These are phyloP conservation scores for Puccinellia tenuiflora DNA, from an alignment of 176 grass and related monocot genomes.

Conservation along the genomic window DNA sequence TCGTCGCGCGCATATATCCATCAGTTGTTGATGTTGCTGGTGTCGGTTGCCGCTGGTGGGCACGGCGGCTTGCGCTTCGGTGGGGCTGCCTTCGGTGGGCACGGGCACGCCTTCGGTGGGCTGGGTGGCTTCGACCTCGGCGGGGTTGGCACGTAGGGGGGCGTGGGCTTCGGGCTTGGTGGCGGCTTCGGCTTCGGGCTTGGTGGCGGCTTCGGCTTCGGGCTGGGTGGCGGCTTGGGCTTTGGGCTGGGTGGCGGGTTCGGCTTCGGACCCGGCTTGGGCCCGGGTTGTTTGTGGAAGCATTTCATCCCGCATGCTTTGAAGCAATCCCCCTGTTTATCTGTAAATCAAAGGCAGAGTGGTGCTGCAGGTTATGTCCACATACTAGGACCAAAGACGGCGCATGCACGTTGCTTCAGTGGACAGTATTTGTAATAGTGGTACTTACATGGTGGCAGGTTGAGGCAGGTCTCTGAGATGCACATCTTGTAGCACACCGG, in stretches of 20 bases:
- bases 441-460: slow-evolving; percentile 15
- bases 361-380: neutral
- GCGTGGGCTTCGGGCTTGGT: neutral
- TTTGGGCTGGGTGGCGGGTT: neutral
- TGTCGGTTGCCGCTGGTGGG: neutral
- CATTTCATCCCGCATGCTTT: slow-evolving; percentile 13
- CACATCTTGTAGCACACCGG: slow-evolving; percentile 37
- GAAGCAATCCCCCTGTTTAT: slow-evolving; percentile 15
- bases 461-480: slow-evolving; percentile 19
- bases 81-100: neutral
- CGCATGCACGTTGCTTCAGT: neutral
- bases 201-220: neutral
- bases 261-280: neutral
- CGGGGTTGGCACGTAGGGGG: too few relatives aligned
- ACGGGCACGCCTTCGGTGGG: neutral
- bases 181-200: neutral
- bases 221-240: neutral
- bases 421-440: neutral
- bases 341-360: slow-evolving; percentile 1
- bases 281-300: neutral
- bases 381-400: neutral
- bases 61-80: neutral
- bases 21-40: neutral
- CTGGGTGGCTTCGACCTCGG: neutral
- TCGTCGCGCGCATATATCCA: neutral